These are phyloP conservation scores for Leccinum ponderosum DNA, from an alignment of 1,284 basidiomycete species.

Conservation along the genomic window DNA sequence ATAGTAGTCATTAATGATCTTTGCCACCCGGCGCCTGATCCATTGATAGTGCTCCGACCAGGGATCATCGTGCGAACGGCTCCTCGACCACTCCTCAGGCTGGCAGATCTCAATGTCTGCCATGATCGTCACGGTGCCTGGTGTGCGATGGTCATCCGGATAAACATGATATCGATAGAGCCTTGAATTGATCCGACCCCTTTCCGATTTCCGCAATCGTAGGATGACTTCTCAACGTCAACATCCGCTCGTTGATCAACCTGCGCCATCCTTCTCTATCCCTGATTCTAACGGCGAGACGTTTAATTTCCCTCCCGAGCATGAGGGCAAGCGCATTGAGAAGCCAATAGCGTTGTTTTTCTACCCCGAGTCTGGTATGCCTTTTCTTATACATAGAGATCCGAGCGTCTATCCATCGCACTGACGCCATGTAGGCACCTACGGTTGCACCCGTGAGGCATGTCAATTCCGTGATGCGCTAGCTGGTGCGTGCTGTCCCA, in stretches of 20 bases:
- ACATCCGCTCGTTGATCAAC: constrained; percentile 44
- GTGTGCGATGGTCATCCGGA: too few relatives aligned
- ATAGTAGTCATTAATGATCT: too few relatives aligned
- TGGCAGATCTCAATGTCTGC: not conserved
- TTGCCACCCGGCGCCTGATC: too few relatives aligned
- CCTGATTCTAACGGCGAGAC: constrained; percentile 48
- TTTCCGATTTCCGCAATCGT: not conserved
- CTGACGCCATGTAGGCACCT: constrained; percentile 50
- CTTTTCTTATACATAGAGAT: not conserved
- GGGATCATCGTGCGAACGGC: not conserved
- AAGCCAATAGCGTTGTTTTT: constrained; percentile 72
- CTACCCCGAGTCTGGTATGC: constrained; percentile 61
- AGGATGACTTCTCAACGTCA: constrained; percentile 36
- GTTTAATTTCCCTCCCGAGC: constrained; percentile 50
- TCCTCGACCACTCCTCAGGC: not conserved
- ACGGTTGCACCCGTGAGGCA: constrained; percentile 76
- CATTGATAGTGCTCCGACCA: not conserved
- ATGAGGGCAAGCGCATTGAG: constrained; percentile 42
- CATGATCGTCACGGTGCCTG: too few relatives aligned
- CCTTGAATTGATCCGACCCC: not conserved
- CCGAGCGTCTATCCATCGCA: not conserved
- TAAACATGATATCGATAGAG: too few relatives aligned
- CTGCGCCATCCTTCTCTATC: constrained; percentile 53
- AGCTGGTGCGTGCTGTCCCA: constrained; percentile 44
- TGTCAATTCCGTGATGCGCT: constrained; percentile 79